Conservation (phyloP, 2,329 filamentous ascomycete genomes). For the Paecilomyces sp. region DNA sequence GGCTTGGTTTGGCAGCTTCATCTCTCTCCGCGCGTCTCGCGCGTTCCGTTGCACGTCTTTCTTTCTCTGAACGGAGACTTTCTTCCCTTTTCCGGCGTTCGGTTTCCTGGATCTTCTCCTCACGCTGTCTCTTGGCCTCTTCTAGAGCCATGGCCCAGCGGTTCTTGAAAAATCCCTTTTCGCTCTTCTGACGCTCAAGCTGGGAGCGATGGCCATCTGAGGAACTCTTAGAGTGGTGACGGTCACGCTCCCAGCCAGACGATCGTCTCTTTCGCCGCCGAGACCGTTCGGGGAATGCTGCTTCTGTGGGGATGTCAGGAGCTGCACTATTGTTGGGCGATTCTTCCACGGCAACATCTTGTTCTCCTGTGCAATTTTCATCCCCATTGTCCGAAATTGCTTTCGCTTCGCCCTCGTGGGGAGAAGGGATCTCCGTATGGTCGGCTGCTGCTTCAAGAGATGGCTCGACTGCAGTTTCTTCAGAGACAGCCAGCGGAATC, state of each 20-base stretch:
- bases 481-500: constrained; percentile 4
- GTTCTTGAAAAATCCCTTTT: constrained; percentile 23
- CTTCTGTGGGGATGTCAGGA: constrained; percentile 4
- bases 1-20: constrained; percentile 4
- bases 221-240: constrained; percentile 29
- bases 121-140: constrained; percentile 27
- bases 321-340: constrained; percentile 5
- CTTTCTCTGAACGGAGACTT: constrained; percentile 8
- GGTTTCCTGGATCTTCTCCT: constrained; percentile 21
- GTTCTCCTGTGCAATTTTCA: background rate
- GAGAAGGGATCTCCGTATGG: background rate
- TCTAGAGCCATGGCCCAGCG: constrained; percentile 28
- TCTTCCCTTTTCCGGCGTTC: constrained; percentile 10
- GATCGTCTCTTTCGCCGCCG: constrained; percentile 26
- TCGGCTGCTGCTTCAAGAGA: constrained; percentile 4
- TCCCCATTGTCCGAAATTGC: background rate
- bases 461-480: constrained; percentile 10
- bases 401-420: background rate
- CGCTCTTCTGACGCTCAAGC: constrained; percentile 25
- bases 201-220: constrained; percentile 23
- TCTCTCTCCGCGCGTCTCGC: background rate
- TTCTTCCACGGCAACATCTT: constrained; percentile 7
- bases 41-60: constrained; percentile 5
- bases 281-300: constrained; percentile 8
- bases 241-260: constrained; percentile 22